These are phyloP conservation scores for Metroxylon sagu DNA, from an alignment of 176 grass and related monocot genomes.

Conservation along the genomic window DNA sequence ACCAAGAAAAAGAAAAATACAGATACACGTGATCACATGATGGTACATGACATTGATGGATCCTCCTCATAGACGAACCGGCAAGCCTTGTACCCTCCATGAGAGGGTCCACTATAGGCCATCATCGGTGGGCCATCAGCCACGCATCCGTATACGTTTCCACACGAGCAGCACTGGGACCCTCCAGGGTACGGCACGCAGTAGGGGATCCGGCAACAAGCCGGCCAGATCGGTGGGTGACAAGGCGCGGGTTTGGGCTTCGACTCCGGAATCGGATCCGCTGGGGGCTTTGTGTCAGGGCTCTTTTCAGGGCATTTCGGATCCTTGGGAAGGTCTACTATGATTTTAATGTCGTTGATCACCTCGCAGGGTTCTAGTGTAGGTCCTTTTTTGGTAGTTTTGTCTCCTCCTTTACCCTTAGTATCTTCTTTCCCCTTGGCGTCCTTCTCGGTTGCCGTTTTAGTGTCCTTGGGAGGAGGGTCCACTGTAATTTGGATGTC, in stretches of 20 bases:
- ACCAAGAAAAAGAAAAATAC: no score
- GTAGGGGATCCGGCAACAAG: slow-evolving; percentile 32
- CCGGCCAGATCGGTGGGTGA: slow-evolving; percentile 4
- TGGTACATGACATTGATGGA: slow-evolving; percentile 29
- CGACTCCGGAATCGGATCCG: neutral
- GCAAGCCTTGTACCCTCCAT: slow-evolving; percentile 23
- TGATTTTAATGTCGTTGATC: no score
- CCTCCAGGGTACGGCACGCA: slow-evolving; percentile 37
- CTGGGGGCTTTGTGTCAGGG: no score
- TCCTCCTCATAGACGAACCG: slow-evolving; percentile 40
- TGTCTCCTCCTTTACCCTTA: no score
- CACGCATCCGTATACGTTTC: neutral
- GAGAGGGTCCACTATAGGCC: no score
- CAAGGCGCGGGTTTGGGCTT: slow-evolving; percentile 3
- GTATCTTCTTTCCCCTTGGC: no score
- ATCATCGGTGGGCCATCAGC: no score
- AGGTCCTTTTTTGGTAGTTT: no score
- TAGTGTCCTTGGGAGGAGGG: neutral
- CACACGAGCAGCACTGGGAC: slow-evolving; percentile 25
- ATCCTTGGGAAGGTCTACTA: no score
- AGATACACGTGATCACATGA: slow-evolving; percentile 34
- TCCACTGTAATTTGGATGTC: slow-evolving; percentile 31
- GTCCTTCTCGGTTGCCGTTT: slow-evolving; percentile 18
- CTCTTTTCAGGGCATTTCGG: no score
- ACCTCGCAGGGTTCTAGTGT: no score